A percentile compares a stretch with the other conserved stretches of the same genome.
phyloP scores from a whole-genome alignment of 2,329 filamentous ascomycete genomes.

The Microcyclosporella mali region DNA sequence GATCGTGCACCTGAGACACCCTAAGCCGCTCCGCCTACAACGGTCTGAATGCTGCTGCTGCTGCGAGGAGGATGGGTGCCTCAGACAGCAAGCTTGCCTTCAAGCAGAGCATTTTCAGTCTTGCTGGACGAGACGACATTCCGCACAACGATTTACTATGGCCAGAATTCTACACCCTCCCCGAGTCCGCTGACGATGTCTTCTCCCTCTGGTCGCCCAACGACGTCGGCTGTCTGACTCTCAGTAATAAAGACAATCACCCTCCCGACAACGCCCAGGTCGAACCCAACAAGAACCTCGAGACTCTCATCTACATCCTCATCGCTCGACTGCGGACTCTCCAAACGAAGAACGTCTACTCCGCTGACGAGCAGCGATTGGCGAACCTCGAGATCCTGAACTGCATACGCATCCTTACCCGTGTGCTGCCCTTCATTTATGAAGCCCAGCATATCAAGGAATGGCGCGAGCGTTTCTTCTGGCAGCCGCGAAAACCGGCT shows the following conservation, averaged over 20 bases:
- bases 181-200: conserved; percentile 90
- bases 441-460: conserved; percentile 73
- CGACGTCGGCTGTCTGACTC: conserved; percentile 32
- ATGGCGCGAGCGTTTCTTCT: conserved; percentile 95
- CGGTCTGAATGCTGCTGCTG: too few relatives aligned
- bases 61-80: conserved; percentile 83
- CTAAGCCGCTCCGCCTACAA: too few relatives aligned
- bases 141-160: conserved; percentile 85
- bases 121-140: conserved; percentile 87
- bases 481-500: conserved; percentile 44
- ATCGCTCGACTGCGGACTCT: conserved; percentile 23
- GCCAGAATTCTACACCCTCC: conserved; percentile 97
- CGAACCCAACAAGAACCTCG: conserved; percentile 29
- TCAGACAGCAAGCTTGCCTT: conserved; percentile 98
- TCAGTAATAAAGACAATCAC: conserved; percentile 58
- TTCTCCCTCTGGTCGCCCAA: conserved; percentile 88
- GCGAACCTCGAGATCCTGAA: conserved; percentile 86
- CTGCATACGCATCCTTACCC: conserved; percentile 84
- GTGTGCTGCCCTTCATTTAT: conserved; percentile 84
- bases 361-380: conserved; percentile 61
- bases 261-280: conserved; percentile 58
- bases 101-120: conserved; percentile 94
- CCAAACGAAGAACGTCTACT: conserved; percentile 15
- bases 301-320: conserved; percentile 29
- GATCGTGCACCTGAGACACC: too few relatives aligned